Percentiles rank a stretch among this genome's conserved stretches.
These are phyloP conservation scores for Theobroma grandiflorum DNA, from an alignment of 441 rosid genomes.

Conservation along the genomic window DNA sequence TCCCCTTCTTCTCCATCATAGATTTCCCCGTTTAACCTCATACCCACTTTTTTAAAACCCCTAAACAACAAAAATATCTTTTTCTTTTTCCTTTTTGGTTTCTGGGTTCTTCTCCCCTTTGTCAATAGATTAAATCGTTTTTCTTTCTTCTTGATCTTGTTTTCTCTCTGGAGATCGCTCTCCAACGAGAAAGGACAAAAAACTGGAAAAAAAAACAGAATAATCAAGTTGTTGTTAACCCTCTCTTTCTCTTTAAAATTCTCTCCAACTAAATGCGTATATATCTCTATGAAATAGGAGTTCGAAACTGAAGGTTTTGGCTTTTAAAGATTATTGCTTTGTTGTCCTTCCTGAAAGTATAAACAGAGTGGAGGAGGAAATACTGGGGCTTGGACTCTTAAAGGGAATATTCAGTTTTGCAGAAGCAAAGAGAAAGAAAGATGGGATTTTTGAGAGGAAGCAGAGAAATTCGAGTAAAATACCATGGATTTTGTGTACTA, in stretches of 20 bases:
- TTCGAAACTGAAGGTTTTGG: too few relatives aligned
- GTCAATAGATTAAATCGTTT: not conserved
- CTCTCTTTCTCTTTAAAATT: slow-evolving; percentile 10
- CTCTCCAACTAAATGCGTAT: not conserved
- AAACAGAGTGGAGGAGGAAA: not conserved
- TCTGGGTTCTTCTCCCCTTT: slow-evolving; percentile 21
- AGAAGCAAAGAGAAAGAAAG: not conserved
- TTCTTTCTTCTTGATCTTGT: not conserved
- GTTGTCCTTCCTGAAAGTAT: not conserved
- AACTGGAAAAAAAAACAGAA: not conserved
- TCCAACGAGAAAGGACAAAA: slow-evolving; percentile 7
- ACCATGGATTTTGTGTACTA: not conserved
- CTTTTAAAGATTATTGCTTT: not conserved
- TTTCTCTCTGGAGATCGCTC: not conserved
- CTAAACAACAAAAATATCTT: slow-evolving; percentile 1
- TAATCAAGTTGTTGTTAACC: not conserved
- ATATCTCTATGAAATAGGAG: not conserved
- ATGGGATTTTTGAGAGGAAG: not conserved
- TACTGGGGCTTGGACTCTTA: not conserved
- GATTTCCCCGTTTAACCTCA: slow-evolving; percentile 65
- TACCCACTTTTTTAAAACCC: slow-evolving; percentile 40
- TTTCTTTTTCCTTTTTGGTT: slow-evolving; percentile 2
- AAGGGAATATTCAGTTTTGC: not conserved
- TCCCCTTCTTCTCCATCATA: slow-evolving; percentile 38
- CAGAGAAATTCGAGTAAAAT: not conserved